Conservation (phyloP, 306 rosid genomes). For the Sesbania bispinosa region DNA sequence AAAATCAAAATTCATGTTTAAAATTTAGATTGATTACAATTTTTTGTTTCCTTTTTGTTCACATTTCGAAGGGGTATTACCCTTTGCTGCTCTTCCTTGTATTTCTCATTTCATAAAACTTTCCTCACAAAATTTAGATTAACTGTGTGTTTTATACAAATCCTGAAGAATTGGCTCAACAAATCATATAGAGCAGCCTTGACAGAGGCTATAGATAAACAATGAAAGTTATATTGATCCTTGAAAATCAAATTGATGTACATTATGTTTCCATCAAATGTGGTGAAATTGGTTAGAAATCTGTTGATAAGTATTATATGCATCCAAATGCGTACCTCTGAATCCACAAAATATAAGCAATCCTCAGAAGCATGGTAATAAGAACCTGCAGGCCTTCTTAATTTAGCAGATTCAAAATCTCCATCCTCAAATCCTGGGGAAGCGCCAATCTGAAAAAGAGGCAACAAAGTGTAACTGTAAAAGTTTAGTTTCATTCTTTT, state of each 20-base stretch:
- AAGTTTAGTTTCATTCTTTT: background rate
- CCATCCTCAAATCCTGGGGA: constrained; percentile 98
- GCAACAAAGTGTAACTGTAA: background rate
- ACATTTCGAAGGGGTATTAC: background rate
- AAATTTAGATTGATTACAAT: background rate
- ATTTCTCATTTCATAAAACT: background rate
- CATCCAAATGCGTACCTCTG: constrained; percentile 66
- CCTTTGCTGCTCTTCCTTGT: background rate
- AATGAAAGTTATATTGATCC: background rate
- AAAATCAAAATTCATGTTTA: background rate
- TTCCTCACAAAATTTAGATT: background rate
- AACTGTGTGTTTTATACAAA: background rate
- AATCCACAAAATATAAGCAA: constrained; percentile 84
- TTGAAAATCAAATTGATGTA: background rate
- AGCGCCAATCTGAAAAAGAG: constrained; percentile 70
- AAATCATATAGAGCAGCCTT: constrained; percentile 5
- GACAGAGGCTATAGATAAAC: background rate
- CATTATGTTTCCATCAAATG: constrained; percentile 2
- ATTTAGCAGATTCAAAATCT: constrained; percentile 73
- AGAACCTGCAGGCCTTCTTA: constrained; percentile 85
- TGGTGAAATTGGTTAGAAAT: background rate
- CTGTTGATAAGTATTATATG: background rate
- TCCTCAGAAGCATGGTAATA: constrained; percentile 60
- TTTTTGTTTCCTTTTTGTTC: background rate
- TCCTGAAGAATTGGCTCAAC: background rate